Evolutionary conservation across 306 rosid genomes (phyloP).

Genomic region (Prinsepia uniflora): DNA sequence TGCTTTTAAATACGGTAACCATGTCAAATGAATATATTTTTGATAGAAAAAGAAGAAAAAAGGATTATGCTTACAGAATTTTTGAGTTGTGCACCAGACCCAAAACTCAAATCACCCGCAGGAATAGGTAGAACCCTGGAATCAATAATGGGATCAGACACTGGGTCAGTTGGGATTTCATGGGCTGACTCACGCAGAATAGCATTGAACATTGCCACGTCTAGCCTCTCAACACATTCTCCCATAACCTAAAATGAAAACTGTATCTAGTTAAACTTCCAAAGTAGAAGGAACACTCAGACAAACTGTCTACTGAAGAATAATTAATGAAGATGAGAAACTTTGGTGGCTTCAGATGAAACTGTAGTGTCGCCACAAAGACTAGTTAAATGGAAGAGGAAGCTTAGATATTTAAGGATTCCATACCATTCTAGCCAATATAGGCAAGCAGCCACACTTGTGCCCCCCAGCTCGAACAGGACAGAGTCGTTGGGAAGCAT

Average conservation of each 20-base stretch:
- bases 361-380: background rate
- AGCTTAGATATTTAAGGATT: background rate
- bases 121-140: slow-evolving; percentile 91
- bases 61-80: slow-evolving; percentile 55
- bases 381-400: background rate
- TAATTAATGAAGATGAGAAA: slow-evolving; percentile 13
- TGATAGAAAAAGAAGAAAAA: background rate
- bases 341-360: background rate
- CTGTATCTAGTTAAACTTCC: slow-evolving; percentile 25
- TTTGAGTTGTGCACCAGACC: slow-evolving; percentile 97
- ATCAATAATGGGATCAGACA: slow-evolving; percentile 93
- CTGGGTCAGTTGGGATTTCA: slow-evolving; percentile 95
- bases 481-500: slow-evolving; percentile 83
- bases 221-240: slow-evolving; percentile 77
- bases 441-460: slow-evolving; percentile 93
- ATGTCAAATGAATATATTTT: background rate
- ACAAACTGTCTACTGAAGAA: background rate
- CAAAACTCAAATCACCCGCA: slow-evolving; percentile 93
- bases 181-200: slow-evolving; percentile 89
- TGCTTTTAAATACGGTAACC: background rate
- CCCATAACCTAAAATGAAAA: slow-evolving; percentile 74
- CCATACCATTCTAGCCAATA: slow-evolving; percentile 73
- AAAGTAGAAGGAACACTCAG: slow-evolving; percentile 17
- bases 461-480: slow-evolving; percentile 98
- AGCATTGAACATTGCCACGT: slow-evolving; percentile 96